Conservation (phyloP, 129 eudicot species). For the Flaveria robusta region DNA sequence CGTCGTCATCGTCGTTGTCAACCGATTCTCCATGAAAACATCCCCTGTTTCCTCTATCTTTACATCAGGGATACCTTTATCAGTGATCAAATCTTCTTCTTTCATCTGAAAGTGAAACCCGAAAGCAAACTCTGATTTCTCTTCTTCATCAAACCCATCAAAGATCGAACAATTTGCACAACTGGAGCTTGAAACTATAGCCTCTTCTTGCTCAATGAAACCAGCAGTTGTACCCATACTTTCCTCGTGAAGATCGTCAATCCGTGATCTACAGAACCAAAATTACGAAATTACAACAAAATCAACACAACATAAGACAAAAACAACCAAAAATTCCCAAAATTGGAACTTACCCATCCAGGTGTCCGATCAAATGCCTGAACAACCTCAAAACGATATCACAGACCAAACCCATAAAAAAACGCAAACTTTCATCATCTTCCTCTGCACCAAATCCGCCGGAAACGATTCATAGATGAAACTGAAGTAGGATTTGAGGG, state of each 20-base stretch:
- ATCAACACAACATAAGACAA: neutral
- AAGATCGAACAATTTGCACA: slow-evolving; percentile 19
- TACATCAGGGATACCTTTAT: slow-evolving; percentile 19
- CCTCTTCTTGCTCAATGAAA: slow-evolving; percentile 37
- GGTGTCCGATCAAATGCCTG: slow-evolving; percentile 37
- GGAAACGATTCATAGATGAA: slow-evolving; percentile 23
- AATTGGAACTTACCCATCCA: slow-evolving; percentile 41
- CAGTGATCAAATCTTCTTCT: slow-evolving; percentile 27
- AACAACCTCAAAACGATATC: slow-evolving; percentile 30
- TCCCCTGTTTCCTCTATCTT: slow-evolving; percentile 44
- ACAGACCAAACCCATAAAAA: slow-evolving; percentile 45
- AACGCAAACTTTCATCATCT: slow-evolving; percentile 37
- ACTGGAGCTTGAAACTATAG: slow-evolving; percentile 9
- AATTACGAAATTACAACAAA: neutral
- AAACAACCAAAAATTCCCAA: neutral
- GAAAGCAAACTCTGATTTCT: slow-evolving; percentile 38
- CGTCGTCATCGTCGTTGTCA: slow-evolving; percentile 6
- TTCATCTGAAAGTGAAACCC: slow-evolving; percentile 40
- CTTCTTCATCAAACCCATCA: slow-evolving; percentile 43
- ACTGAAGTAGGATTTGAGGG: slow-evolving; percentile 38
- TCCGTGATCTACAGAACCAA: slow-evolving; percentile 43
- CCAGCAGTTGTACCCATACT: slow-evolving; percentile 23
- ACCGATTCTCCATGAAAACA: slow-evolving; percentile 40
- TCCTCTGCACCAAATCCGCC: slow-evolving; percentile 29
- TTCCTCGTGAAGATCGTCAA: slow-evolving; percentile 28